Conservation (phyloP, 495 filamentous ascomycete species). For the Xylaria flabelliformis region DNA sequence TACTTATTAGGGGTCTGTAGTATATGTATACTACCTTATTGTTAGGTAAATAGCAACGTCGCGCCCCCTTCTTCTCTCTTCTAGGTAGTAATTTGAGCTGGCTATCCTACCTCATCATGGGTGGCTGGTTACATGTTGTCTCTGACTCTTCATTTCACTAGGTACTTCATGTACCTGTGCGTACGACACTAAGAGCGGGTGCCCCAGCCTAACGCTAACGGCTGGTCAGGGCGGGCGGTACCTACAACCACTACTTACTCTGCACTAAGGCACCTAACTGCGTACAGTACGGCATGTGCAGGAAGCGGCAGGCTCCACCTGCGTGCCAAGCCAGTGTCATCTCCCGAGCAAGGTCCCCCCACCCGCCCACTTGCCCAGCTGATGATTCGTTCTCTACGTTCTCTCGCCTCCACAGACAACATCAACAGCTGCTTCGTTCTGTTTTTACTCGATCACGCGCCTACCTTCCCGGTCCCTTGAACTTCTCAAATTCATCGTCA, state of each 20-base stretch:
- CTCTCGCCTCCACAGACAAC: conserved; percentile 21
- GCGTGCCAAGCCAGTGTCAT: conserved; percentile 9
- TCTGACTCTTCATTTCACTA: not conserved
- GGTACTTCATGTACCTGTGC: not conserved
- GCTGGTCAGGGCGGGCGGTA: not conserved
- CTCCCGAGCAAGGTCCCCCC: conserved; percentile 7
- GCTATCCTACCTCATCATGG: not conserved
- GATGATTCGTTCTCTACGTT: conserved; percentile 18
- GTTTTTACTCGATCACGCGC: conserved; percentile 23
- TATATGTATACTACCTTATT: too few species aligned
- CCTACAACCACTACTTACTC: not conserved
- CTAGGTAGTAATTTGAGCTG: not conserved
- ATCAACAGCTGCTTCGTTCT: conserved; percentile 5
- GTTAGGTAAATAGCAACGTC: not conserved
- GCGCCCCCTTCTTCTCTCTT: too few species aligned
- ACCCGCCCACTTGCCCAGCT: not conserved
- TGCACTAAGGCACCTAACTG: not conserved
- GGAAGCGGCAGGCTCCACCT: conserved; percentile 9
- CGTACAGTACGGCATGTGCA: not conserved
- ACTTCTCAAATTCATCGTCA: not conserved
- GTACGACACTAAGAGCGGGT: not conserved
- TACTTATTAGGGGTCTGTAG: too few species aligned
- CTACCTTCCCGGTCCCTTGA: not conserved
- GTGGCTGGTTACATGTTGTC: not conserved
- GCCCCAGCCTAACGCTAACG: conserved; percentile 5